Evolutionary conservation across 78 protist species (phyloP).

Genomic region (Tieghemostelium lacteum): DNA sequence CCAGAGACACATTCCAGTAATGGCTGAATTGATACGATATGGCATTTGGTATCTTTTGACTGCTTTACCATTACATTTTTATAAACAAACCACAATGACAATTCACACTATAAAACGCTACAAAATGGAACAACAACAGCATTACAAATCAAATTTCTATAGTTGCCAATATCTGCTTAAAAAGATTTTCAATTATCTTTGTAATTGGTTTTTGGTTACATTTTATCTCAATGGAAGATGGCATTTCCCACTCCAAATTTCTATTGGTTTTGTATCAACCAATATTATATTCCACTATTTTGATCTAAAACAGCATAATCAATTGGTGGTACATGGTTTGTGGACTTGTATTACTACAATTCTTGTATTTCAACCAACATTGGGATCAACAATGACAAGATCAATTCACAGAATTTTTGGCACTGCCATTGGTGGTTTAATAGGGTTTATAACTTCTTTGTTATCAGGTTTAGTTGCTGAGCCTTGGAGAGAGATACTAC

Average conservation of each 20-base stretch:
- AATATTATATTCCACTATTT: background rate
- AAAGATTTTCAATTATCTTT: too few species aligned
- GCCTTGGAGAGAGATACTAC: background rate
- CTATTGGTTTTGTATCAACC: background rate
- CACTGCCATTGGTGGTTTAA: background rate
- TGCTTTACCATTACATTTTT: background rate
- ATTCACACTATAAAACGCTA: background rate
- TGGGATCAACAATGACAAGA: conserved; percentile 6
- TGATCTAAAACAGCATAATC: background rate
- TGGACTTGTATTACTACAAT: background rate
- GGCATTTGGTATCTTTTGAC: background rate
- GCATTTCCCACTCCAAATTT: conserved; percentile 20
- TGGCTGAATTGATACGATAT: background rate
- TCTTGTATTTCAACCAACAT: background rate
- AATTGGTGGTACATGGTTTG: background rate
- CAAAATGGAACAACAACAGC: background rate
- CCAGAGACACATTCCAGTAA: background rate
- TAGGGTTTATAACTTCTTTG: background rate
- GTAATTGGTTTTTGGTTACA: background rate
- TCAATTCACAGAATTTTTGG: background rate
- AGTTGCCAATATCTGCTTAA: too few species aligned
- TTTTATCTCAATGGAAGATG: background rate
- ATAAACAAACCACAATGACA: background rate
- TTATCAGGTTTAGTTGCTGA: background rate
- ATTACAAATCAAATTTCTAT: background rate